Conservation (phyloP, 805 yeast species). For the Candida railenensis region DNA sequence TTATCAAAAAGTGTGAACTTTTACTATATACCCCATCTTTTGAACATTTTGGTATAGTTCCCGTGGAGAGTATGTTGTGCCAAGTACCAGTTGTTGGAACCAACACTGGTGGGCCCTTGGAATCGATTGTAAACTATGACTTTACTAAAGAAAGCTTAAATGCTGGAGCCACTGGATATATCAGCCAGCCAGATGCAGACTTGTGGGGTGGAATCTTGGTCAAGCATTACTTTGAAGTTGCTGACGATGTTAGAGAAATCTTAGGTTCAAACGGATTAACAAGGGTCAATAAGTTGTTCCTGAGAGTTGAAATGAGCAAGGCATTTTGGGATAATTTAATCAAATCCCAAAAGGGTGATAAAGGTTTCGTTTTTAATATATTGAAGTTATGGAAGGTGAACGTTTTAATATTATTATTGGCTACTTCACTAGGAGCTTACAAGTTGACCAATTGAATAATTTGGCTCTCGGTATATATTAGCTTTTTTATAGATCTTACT, state of each 20-base stretch:
- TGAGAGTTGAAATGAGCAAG: conserved; percentile 45
- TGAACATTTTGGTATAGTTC: conserved; percentile 98
- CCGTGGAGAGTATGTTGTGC: conserved; percentile 88
- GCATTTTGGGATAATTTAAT: conserved; percentile 22
- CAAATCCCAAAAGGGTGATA: conserved; percentile 6
- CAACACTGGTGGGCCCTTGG: conserved; percentile 90
- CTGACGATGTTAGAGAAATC: conserved; percentile 13
- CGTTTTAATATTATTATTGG: not conserved
- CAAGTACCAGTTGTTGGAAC: conserved; percentile 85
- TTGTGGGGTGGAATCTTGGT: conserved; percentile 56
- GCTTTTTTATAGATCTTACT: no score
- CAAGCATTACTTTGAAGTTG: conserved; percentile 30
- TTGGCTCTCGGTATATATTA: no score
- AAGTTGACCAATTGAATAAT: not conserved
- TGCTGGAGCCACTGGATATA: conserved; percentile 61
- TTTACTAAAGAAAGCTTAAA: conserved; percentile 17
- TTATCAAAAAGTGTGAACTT: conserved; percentile 56
- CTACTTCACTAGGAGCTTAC: not conserved
- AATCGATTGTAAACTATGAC: conserved; percentile 52
- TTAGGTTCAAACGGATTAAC: conserved; percentile 36
- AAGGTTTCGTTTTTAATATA: conserved; percentile 12
- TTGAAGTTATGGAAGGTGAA: conserved; percentile 14
- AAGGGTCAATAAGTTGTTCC: conserved; percentile 40
- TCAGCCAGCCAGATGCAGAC: conserved; percentile 44
- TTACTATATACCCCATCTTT: conserved; percentile 84